Base-by-base conservation (phyloP, 345 rosid species). In the Populus euphratica region DNA sequence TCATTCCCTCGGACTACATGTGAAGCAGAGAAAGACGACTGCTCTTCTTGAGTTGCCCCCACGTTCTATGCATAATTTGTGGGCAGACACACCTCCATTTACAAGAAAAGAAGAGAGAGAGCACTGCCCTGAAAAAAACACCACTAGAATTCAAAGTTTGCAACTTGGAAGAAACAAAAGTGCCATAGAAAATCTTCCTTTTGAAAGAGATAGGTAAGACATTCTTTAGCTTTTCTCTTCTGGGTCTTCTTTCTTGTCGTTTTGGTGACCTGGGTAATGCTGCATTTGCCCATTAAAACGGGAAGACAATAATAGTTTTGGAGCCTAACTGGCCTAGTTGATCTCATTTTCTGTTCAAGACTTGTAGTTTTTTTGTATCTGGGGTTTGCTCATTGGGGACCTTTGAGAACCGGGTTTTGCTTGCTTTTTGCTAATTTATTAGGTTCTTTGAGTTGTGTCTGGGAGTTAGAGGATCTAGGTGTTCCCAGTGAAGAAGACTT, bases 61-160 rank as follows among this genome's bases (percentile, higher is more conserved):
- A 92, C 98, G 98, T 92, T 92, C 77, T 77, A 83, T 73, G 80
- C 93, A 81, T 78, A 75, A 76, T 78, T 88, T 83, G 81, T 85
- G 86, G 87, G 83, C 65, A 52, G 31, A 75, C 56, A 31, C 83
- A 31, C 72, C 62, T 38, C 68, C 59, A 79, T 78, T 68, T 64
- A 9, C 81, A 38, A 2, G 49, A 69, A 75, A 75, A 36, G 31
- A 66, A 27, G 50, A 9, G 18, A 29, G 14, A 43, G 75, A n/a
- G 6, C 0, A 66, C 18, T 3, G 17, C 31, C 9, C 8, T 21
- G 33, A n/a, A 54, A 3, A 64, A 25, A 4, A 12, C 8, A 61
- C 63, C 68, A 76, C 76, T 77, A 38, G 35, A 68, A 14, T 72
- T 71, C 76, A 35, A 54, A 52, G 43, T 36, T 74, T 77, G 77